Evolutionary conservation across 768 basidiomycete genomes (phyloP).

Genomic region (Tylopilus intermedius): DNA sequence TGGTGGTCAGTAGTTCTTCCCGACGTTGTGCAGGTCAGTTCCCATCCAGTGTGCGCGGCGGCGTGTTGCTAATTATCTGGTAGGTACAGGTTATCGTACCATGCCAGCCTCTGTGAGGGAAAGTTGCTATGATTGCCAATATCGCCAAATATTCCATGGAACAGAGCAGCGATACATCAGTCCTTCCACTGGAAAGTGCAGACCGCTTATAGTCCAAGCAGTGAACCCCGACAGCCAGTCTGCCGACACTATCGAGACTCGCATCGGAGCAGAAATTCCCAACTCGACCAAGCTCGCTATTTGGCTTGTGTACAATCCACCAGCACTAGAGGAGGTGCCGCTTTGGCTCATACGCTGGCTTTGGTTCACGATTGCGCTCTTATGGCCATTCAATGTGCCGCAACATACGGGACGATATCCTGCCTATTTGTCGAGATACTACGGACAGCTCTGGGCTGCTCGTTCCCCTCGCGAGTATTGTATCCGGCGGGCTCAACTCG

Average conservation of each 20-base stretch:
- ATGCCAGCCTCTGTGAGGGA: too few species aligned
- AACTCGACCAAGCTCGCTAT: conserved; percentile 13
- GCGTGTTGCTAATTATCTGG: too few species aligned
- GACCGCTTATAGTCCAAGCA: too few species aligned
- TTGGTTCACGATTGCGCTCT: conserved; percentile 14
- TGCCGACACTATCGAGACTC: neutral
- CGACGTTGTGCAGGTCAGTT: too few species aligned
- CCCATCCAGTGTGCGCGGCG: too few species aligned
- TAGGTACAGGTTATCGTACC: too few species aligned
- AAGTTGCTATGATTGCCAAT: too few species aligned
- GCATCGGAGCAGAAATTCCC: neutral
- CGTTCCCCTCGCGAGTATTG: conserved; percentile 21
- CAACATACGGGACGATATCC: conserved; percentile 7
- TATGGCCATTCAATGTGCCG: conserved; percentile 14
- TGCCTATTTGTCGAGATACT: conserved; percentile 16
- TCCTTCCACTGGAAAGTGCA: too few species aligned
- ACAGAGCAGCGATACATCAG: too few species aligned
- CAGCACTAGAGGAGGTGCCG: neutral
- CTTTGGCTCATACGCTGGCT: conserved; percentile 17
- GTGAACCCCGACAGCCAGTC: too few species aligned
- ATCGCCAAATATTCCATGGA: too few species aligned
- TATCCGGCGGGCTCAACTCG: conserved; percentile 6
- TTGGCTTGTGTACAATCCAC: conserved; percentile 13
- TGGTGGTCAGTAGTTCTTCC: too few species aligned
- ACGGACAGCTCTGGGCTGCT: conserved; percentile 23